These are phyloP conservation scores for Silene noctiflora DNA, from an alignment of 179 eudicot species.

Conservation along the genomic window DNA sequence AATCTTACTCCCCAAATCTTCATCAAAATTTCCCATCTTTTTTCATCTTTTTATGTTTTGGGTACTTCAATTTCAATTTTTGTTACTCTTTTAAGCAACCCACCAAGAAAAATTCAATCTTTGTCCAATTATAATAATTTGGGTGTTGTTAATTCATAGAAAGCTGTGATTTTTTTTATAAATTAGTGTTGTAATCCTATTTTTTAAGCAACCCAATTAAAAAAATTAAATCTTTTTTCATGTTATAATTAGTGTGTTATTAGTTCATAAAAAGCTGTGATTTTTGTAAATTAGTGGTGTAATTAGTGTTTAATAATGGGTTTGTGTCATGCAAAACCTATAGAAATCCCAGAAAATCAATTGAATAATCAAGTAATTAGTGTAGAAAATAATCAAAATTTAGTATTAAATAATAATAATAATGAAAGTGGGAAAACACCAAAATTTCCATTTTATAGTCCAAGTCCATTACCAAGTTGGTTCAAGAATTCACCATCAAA, in stretches of 20 bases:
- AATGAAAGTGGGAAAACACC: conserved; percentile 50
- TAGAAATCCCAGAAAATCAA: conserved; percentile 44
- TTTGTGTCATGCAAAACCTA: conserved; percentile 91
- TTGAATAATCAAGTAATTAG: conserved; percentile 37
- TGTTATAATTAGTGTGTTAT: neutral
- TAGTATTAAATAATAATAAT: conserved; percentile 4
- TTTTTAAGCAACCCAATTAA: neutral
- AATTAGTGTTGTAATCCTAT: too few species aligned
- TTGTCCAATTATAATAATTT: neutral
- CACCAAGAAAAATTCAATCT: neutral
- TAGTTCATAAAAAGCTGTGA: conserved; percentile 20
- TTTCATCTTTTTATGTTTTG: conserved; percentile 5
- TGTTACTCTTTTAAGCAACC: neutral
- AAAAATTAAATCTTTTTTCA: neutral
- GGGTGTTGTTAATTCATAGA: neutral
- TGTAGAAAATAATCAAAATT: conserved; percentile 30
- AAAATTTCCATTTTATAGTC: conserved; percentile 82
- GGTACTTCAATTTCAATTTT: neutral
- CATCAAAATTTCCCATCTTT: too few species aligned
- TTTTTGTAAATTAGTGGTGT: conserved; percentile 17
- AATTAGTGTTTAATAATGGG: conserved; percentile 50
- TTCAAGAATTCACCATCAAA: conserved; percentile 83
- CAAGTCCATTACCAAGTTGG: conserved; percentile 75
- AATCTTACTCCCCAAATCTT: too few species aligned
- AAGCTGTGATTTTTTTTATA: neutral